phyloP scores from a whole-genome alignment of 352 stramenopile genomes.

The Ophiocytium majus region DNA sequence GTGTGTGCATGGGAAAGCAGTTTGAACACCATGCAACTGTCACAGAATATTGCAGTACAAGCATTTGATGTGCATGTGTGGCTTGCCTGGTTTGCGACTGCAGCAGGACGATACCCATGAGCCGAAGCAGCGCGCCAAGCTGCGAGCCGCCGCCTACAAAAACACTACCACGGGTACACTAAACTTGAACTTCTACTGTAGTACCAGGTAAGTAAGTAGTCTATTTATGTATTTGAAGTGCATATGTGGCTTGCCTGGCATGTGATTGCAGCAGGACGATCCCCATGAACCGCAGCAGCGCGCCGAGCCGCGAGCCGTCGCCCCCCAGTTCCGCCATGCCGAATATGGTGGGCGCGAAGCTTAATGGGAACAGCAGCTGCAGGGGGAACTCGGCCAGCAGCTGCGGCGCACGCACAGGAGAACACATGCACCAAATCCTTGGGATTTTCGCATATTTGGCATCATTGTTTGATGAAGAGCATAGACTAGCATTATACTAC shows the following conservation, averaged over 20 bases:
- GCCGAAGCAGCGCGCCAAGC: slow-evolving; percentile 30
- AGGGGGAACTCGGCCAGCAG: slow-evolving; percentile 51
- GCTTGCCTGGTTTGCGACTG: slow-evolving; percentile 33
- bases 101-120: slow-evolving; percentile 44
- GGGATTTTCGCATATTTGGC: no score
- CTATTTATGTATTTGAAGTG: neutral
- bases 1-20: no score
- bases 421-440: no score
- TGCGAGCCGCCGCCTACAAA: slow-evolving; percentile 13
- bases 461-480: no score
- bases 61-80: neutral
- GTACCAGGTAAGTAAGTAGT: no score
- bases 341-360: slow-evolving; percentile 42
- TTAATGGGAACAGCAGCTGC: slow-evolving; percentile 48
- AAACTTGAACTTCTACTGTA: no score
- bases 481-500: no score
- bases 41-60: no score
- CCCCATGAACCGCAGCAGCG: slow-evolving; percentile 37
- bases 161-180: no score
- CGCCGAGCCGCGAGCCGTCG: slow-evolving; percentile 25
- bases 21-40: no score
- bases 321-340: slow-evolving; percentile 41
- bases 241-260: slow-evolving; percentile 9
- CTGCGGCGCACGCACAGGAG: no score
- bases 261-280: slow-evolving; percentile 43